Evolutionary conservation across 2,329 filamentous ascomycete genomes (phyloP).

Genomic region (Monosporascus sp.): DNA sequence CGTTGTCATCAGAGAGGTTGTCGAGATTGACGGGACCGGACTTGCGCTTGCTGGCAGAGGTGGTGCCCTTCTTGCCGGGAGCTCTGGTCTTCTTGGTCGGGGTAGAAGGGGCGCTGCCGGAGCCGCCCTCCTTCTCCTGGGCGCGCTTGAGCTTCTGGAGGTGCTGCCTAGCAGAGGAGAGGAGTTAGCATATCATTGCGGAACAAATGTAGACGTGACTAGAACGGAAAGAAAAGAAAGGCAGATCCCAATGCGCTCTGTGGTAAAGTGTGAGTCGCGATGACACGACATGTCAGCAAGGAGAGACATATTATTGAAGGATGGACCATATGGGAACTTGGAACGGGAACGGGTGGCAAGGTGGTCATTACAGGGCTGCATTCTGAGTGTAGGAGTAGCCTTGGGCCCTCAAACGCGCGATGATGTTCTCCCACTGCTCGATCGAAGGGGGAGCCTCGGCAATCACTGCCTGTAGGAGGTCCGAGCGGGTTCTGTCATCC

Average conservation of each 20-base stretch:
- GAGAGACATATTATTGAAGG: neutral
- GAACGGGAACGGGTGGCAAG: neutral
- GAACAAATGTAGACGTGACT: neutral
- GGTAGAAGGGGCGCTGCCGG: slow-evolving; percentile 39
- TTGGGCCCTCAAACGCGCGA: slow-evolving; percentile 24
- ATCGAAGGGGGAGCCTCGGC: slow-evolving; percentile 31
- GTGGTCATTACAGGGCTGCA: slow-evolving; percentile 34
- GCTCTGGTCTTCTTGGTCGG: slow-evolving; percentile 29
- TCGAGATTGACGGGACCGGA: neutral
- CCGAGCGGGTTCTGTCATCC: slow-evolving; percentile 31
- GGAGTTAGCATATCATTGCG: slow-evolving; percentile 7
- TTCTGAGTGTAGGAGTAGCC: slow-evolving; percentile 35
- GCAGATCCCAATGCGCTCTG: neutral
- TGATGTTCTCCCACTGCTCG: slow-evolving; percentile 27
- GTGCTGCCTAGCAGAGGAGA: slow-evolving; percentile 34
- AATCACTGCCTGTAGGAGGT: slow-evolving; percentile 33
- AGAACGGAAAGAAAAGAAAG: neutral
- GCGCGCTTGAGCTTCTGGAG: slow-evolving; percentile 39
- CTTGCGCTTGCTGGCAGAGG: neutral
- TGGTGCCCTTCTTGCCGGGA: slow-evolving; percentile 2
- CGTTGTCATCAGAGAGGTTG: neutral
- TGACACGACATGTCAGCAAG: neutral
- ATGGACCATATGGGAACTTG: neutral
- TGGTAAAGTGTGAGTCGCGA: neutral
- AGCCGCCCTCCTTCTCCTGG: slow-evolving; percentile 39